Base-by-base conservation (phyloP, 1,284 basidiomycete genomes). In the Microbotryomycetes sp. region DNA sequence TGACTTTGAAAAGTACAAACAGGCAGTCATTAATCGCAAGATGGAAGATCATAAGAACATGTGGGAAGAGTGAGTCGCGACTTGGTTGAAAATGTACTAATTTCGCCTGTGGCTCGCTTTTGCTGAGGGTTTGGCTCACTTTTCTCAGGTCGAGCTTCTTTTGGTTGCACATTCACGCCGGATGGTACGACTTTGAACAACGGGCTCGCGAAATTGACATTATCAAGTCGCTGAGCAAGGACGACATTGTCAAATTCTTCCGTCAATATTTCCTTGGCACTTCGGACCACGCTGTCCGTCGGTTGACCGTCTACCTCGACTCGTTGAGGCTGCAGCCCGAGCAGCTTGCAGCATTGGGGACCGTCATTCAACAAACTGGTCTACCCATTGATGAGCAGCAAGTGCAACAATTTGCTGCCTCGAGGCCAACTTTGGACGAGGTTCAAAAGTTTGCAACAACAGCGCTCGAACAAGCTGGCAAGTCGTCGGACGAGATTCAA, bases 231-330 rank as follows among this genome's bases (percentile, higher is more conserved):
- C 78, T 91, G 57, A 86, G 82, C 7, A 91, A 91, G 76, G 76
- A 83, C 6, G 89, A 97, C 27, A 80, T 97, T 35, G 66, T 90
- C n/a, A 74, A 81, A 5, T 76, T 97, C 55, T 92, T 91, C 80
- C 11, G 29, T 3, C 27, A 11, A 3, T 54, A 67, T 58, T 67
- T 69, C 58, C 63, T 67, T 53, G 52, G 45, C 70, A 57, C 74
- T 69, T 69, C 63, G 62, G 15, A 64, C 57, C 31, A 66, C 70
- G 30, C 71, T 67, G 54, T 67, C 73, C 51, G 64, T 55, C 68
- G 68, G 52, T 76, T 94, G 28, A 89, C 91, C 0, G 78, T 91
- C 18, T 91, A 96, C 70, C 78, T 90, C 74, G 77, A 79, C 52
- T 89, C 90, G 4, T 84, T 85, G 70, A 86, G 60, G 11, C 54